Evolutionary conservation across 2,329 filamentous ascomycete species (phyloP), one percentile per base, ranked within the genome.

Genomic region (Fusarium floridanum): DNA sequence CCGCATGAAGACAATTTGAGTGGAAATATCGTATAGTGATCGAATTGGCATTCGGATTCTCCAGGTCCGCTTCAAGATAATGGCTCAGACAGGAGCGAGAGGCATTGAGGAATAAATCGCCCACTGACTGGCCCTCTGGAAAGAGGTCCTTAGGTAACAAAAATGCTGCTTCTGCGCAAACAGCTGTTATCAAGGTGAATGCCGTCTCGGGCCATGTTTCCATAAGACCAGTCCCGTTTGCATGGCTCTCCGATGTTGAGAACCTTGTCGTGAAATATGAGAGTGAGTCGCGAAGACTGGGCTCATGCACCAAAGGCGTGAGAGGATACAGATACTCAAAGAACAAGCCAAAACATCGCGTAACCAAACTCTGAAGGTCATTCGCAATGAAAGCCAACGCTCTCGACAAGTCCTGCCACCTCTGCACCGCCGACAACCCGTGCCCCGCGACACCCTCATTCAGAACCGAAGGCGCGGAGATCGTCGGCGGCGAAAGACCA

Each of bases 1-100:
- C 78, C 2, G 84, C 84, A 56, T 86, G 85, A 3, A 86, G 73
- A 48, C 84, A 85, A 64, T 85, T 86, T 16, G 85, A 86, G 61
- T 86, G 85, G 27, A 86, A 84, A 61, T 86, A 85, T 5, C 85
- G 82, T 20, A 86, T 84, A 3, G 82, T 80, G 29, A 86, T 80
- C 5, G 85, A 86, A 56, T 82, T 84, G 1, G 84, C 83, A 60
- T 81, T 83, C 0, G 85, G 85, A 12, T 77, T 80, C 56, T 86
- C 84, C 1, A 86, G 76, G 36, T 86, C 85, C 0, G 80, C 79
- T 36, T 86, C 84, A 0, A 85, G 75, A 34, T 85, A 85, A 22
- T 80, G 79, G 16, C 79, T 78, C 9, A 86, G 76, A 16, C 82
- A 84, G 45, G 79, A 78, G 0, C 84, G 79, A 1, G 85, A 86